Evolutionary conservation across 345 rosid genomes (phyloP).

Genomic region (Eucalyptus tenuipes): DNA sequence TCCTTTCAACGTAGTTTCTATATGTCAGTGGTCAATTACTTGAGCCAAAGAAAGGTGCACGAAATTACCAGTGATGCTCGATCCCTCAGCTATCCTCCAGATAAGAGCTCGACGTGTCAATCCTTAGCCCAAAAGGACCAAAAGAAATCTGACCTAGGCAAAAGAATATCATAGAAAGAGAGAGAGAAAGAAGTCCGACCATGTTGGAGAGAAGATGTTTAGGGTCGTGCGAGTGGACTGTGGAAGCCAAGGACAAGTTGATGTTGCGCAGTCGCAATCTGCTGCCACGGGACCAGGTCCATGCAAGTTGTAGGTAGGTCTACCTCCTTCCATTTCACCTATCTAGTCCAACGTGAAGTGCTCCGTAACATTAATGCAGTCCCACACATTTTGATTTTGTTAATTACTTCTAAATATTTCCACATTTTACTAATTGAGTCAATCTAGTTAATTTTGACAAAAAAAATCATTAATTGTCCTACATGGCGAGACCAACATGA

Average conservation of each 20-base stretch:
- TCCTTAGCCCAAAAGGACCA: background rate
- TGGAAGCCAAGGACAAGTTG: background rate
- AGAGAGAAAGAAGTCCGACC: background rate
- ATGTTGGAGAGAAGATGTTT: background rate
- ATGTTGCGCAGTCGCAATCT: background rate
- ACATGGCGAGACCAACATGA: fast-evolving
- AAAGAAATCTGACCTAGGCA: background rate
- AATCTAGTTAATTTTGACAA: too few relatives aligned
- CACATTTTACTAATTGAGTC: background rate
- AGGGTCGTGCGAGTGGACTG: background rate
- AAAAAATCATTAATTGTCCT: fast-evolving
- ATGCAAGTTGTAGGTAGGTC: background rate
- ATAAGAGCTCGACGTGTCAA: background rate
- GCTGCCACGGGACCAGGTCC: background rate
- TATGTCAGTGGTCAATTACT: background rate
- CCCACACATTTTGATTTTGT: background rate
- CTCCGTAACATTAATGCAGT: background rate
- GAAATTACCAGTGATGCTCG: background rate
- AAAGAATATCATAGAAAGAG: background rate
- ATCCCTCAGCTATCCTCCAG: background rate
- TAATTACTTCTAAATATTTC: background rate
- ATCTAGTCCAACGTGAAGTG: background rate
- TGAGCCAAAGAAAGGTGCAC: background rate
- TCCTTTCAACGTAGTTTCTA: background rate
- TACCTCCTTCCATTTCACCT: background rate